Evolutionary conservation across 1,284 basidiomycete species (phyloP).

Genomic region (Ceratobasidium sp.): DNA sequence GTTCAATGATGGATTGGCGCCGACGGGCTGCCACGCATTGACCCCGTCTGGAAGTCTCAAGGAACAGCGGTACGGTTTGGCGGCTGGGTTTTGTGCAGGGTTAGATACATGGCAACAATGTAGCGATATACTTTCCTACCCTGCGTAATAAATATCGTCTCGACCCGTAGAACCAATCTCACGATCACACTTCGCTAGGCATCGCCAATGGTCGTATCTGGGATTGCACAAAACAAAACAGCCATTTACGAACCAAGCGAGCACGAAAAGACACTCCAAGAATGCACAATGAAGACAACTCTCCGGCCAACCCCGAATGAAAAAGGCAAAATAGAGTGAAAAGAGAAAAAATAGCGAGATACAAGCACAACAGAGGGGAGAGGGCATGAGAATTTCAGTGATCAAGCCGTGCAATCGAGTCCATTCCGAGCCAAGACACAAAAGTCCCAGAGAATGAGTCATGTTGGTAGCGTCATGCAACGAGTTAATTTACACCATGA

Average conservation of each 20-base stretch:
- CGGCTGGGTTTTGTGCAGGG: background rate
- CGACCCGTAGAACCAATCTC: background rate
- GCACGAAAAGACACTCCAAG: constrained; percentile 16
- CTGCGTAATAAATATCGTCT: background rate
- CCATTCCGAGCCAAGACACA: constrained; percentile 27
- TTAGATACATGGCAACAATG: too few species aligned
- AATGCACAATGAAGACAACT: constrained; percentile 9
- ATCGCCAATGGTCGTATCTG: constrained; percentile 26
- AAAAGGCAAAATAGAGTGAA: background rate
- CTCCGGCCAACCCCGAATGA: background rate
- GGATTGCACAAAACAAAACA: constrained; percentile 10
- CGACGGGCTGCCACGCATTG: background rate
- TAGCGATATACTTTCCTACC: background rate
- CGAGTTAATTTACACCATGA: constrained; percentile 34
- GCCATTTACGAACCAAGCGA: constrained; percentile 16
- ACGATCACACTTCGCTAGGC: constrained; percentile 4
- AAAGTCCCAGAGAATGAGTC: constrained; percentile 29
- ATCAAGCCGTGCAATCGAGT: constrained; percentile 34
- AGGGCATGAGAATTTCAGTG: constrained; percentile 3
- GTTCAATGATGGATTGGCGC: constrained; percentile 4
- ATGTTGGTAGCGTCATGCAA: constrained; percentile 26
- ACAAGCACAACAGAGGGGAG: constrained; percentile 40
- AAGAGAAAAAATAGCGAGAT: constrained; percentile 35
- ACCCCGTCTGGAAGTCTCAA: background rate
- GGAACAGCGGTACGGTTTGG: background rate